Evolutionary conservation across 2,329 filamentous ascomycete species (phyloP).

Genomic region (Clonostachys byssicola): DNA sequence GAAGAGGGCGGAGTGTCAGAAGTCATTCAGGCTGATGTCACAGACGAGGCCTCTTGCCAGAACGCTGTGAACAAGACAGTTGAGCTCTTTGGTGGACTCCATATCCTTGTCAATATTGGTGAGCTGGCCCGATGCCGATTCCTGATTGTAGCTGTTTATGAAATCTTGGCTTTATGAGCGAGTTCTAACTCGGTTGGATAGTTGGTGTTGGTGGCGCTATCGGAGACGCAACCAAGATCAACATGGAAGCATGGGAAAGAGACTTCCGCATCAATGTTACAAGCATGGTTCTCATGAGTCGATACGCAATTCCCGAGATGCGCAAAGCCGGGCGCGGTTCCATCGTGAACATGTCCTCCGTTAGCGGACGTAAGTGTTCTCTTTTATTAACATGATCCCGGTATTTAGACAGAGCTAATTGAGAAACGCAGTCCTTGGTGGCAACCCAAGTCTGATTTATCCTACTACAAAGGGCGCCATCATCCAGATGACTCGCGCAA

Average conservation of each 20-base stretch:
- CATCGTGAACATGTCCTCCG: slow-evolving; percentile 55
- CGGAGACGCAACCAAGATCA: slow-evolving; percentile 53
- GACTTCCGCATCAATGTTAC: slow-evolving; percentile 36
- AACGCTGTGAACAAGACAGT: slow-evolving; percentile 11
- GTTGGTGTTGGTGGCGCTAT: slow-evolving; percentile 46
- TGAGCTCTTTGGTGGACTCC: slow-evolving; percentile 12
- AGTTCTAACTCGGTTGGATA: neutral
- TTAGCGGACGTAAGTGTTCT: slow-evolving; percentile 36
- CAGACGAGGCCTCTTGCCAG: slow-evolving; percentile 42
- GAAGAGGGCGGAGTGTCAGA: slow-evolving; percentile 33
- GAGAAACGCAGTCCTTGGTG: slow-evolving; percentile 13
- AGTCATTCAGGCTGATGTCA: slow-evolving; percentile 49
- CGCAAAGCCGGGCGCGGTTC: slow-evolving; percentile 32
- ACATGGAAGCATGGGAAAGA: slow-evolving; percentile 49
- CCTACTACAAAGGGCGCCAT: slow-evolving; percentile 34
- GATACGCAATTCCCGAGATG: slow-evolving; percentile 9
- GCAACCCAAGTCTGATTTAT: slow-evolving; percentile 30
- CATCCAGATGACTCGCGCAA: slow-evolving; percentile 39
- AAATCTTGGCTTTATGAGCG: slow-evolving; percentile 16
- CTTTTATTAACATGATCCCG: slow-evolving; percentile 14
- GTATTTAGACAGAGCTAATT: neutral
- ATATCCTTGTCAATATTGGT: slow-evolving; percentile 21
- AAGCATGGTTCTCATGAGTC: slow-evolving; percentile 9
- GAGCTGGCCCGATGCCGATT: neutral
- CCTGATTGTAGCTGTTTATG: too few species aligned